These are phyloP conservation scores for Fusarium temperatum DNA, from an alignment of 2,329 filamentous ascomycete genomes.

Conservation along the genomic window DNA sequence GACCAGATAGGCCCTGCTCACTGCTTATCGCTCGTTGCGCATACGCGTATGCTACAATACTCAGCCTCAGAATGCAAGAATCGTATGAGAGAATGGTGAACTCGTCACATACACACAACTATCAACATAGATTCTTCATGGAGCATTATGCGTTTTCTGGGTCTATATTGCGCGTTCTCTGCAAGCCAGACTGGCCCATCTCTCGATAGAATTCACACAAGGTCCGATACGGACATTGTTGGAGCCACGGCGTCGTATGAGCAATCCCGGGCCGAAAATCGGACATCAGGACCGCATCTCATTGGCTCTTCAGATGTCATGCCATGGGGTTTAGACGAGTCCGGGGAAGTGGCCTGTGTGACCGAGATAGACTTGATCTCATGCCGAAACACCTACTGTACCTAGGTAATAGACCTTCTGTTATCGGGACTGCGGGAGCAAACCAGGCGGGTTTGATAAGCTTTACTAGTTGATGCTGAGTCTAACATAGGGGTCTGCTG, in stretches of 20 bases:
- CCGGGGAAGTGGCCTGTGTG: slow-evolving; percentile 28
- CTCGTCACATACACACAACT: slow-evolving; percentile 27
- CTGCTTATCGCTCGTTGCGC: not conserved
- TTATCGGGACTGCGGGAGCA: not conserved
- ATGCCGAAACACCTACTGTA: not conserved
- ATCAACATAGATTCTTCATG: not conserved
- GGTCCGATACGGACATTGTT: slow-evolving; percentile 11
- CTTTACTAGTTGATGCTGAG: not conserved
- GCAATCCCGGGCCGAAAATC: slow-evolving; percentile 32
- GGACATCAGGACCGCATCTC: slow-evolving; percentile 17
- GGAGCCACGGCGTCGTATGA: slow-evolving; percentile 22
- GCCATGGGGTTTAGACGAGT: not conserved
- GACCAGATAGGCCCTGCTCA: slow-evolving; percentile 2
- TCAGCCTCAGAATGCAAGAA: not conserved
- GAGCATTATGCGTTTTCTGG: not conserved
- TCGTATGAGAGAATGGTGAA: slow-evolving; percentile 5
- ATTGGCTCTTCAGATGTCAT: slow-evolving; percentile 15
- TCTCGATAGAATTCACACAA: slow-evolving; percentile 31
- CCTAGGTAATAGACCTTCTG: slow-evolving; percentile 2
- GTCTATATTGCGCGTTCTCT: slow-evolving; percentile 15
- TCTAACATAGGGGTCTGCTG: slow-evolving; percentile 22
- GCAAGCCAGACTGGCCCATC: slow-evolving; percentile 9
- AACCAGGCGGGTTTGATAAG: not conserved
- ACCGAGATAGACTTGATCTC: slow-evolving; percentile 13
- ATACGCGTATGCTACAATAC: slow-evolving; percentile 18